phyloP scores from a whole-genome alignment of 331 rosid species.

The Spiraea crenata region DNA sequence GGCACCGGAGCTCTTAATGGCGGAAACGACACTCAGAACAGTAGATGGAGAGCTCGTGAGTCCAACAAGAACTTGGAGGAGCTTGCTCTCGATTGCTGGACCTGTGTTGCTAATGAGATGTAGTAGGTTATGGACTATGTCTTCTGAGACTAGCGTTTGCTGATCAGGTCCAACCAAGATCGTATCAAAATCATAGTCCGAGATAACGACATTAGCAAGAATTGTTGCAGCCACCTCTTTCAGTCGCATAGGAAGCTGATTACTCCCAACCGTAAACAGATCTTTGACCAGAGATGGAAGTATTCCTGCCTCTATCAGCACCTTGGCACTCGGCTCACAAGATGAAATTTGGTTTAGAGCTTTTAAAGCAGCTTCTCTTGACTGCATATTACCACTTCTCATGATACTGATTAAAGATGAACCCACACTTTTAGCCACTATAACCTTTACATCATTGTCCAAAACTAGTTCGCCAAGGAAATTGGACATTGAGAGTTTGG shows the following conservation, averaged over 20 bases:
- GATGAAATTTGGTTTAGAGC: constrained; percentile 97
- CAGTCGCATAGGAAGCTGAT: constrained; percentile 75
- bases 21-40: constrained; percentile 66
- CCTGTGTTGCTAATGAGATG: constrained; percentile 98
- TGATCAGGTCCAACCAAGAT: constrained; percentile 72
- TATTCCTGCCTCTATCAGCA: constrained; percentile 88
- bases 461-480: constrained; percentile 88
- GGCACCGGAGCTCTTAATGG: constrained; percentile 96
- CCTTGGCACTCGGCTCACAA: constrained; percentile 81
- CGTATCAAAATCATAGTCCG: constrained; percentile 82
- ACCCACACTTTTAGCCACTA: constrained; percentile 81
- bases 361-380: constrained; percentile 91
- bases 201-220: constrained; percentile 83
- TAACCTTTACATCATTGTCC: constrained; percentile 76
- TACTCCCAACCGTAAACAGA: constrained; percentile 83
- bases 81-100: constrained; percentile 94
- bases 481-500: constrained; percentile 81
- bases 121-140: constrained; percentile 78
- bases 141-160: constrained; percentile 93
- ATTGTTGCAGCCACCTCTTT: constrained; percentile 96
- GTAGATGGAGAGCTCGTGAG: constrained; percentile 71
- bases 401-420: constrained; percentile 75
- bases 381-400: constrained; percentile 72
- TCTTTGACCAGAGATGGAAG: constrained; percentile 93
- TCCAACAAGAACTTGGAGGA: constrained; percentile 96